Evolutionary conservation across 2,329 filamentous ascomycete species (phyloP).

Genomic region (Zasmidium citrigriseum): DNA sequence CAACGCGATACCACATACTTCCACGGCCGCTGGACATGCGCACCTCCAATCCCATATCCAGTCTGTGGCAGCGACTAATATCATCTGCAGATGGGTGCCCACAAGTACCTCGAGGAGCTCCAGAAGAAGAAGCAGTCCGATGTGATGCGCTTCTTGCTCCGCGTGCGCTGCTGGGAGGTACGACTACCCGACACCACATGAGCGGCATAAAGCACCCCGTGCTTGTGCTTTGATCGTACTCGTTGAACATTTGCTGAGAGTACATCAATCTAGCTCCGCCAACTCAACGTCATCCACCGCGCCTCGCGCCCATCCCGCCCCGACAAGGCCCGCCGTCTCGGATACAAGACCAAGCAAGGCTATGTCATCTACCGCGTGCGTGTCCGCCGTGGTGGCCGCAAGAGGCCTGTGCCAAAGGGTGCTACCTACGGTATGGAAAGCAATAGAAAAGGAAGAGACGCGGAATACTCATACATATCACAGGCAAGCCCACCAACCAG

Average conservation of each 20-base stretch:
- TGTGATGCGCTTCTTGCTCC: conserved; percentile 99
- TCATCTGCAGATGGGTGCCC: conserved; percentile 82
- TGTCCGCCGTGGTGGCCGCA: conserved; percentile 97
- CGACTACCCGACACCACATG: conserved; percentile 36
- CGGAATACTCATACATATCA: conserved; percentile 32
- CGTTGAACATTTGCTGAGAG: conserved; percentile 99
- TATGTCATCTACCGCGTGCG: conserved; percentile 99
- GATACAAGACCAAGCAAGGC: conserved; percentile 99
- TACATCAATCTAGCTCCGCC: conserved; percentile 99
- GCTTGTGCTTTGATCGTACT: conserved; percentile 66
- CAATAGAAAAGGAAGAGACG: conserved; percentile 2
- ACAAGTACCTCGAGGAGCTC: conserved; percentile 99
- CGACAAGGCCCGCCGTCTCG: conserved; percentile 99
- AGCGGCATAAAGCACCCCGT: conserved; percentile 34
- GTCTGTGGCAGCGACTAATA: conserved; percentile 19
- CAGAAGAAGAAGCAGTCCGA: conserved; percentile 99
- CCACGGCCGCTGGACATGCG: neutral
- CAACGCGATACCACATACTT: neutral
- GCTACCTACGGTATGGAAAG: conserved; percentile 85
- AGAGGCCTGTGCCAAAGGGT: conserved; percentile 94
- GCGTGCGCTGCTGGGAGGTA: conserved; percentile 99
- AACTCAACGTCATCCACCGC: conserved; percentile 99
- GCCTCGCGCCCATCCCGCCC: conserved; percentile 96
- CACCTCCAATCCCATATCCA: conserved; percentile 1
- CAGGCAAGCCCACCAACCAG: conserved; percentile 99